Evolutionary conservation across 495 filamentous ascomycete genomes (phyloP).

Genomic region (Hamigera avellanea): DNA sequence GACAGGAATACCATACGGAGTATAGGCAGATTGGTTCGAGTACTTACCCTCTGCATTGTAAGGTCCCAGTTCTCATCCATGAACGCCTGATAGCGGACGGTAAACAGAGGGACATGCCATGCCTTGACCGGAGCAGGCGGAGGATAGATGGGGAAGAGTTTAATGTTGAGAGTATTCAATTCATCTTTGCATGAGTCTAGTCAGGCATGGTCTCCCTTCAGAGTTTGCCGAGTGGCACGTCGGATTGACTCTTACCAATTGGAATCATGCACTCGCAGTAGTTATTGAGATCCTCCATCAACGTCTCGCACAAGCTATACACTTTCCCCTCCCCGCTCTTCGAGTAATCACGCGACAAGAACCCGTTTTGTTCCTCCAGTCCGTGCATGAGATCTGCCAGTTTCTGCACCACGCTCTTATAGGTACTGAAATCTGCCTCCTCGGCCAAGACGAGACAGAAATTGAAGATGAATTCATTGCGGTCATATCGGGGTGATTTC

Average conservation of each 20-base stretch:
- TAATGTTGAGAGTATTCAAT: conserved; percentile 91
- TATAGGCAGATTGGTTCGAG: too few species aligned
- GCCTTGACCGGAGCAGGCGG: conserved; percentile 65
- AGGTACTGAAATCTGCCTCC: conserved; percentile 52
- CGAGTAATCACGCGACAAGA: conserved; percentile 41
- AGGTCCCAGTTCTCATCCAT: conserved; percentile 87
- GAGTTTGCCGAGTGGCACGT: too few species aligned
- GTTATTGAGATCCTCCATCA: conserved; percentile 92
- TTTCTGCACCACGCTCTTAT: conserved; percentile 75
- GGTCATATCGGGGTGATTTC: conserved; percentile 58
- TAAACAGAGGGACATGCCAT: conserved; percentile 86
- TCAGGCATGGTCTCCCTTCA: conserved; percentile 4
- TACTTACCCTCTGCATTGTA: conserved; percentile 58
- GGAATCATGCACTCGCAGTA: conserved; percentile 98
- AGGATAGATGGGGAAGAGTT: conserved; percentile 76
- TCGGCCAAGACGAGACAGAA: conserved; percentile 78
- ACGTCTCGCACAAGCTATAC: conserved; percentile 73
- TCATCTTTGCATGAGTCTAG: conserved; percentile 46
- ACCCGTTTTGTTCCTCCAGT: conserved; percentile 77
- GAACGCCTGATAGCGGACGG: conserved; percentile 61
- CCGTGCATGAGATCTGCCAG: conserved; percentile 75
- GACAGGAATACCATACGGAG: too few species aligned
- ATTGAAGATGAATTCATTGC: conserved; percentile 98
- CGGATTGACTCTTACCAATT: conserved; percentile 45
- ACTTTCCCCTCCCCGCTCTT: conserved; percentile 49